phyloP scores from a whole-genome alignment of 2,329 filamentous ascomycete species.

The Penicillium sp. region DNA sequence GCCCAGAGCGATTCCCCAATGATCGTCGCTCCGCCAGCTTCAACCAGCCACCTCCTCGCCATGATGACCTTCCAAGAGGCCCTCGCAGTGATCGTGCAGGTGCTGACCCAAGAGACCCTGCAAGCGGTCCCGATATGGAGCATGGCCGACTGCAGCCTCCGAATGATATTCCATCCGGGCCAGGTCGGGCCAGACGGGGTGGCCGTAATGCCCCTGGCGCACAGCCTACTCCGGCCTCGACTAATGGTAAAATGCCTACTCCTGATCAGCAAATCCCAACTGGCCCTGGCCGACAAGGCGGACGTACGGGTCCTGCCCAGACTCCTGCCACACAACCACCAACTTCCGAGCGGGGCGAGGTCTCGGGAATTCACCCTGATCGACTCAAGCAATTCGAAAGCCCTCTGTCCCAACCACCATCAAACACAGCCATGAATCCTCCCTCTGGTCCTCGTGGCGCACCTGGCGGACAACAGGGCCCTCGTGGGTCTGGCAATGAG shows the following conservation, averaged over 20 bases:
- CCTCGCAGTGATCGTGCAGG: slow-evolving; percentile 50
- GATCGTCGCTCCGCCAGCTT: slow-evolving; percentile 36
- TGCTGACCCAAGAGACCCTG: slow-evolving; percentile 40
- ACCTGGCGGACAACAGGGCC: slow-evolving; percentile 38
- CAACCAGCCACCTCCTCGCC: slow-evolving; percentile 28
- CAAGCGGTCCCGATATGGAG: slow-evolving; percentile 42
- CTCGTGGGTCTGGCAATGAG: slow-evolving; percentile 38
- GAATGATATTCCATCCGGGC: slow-evolving; percentile 56
- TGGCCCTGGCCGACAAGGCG: slow-evolving; percentile 42
- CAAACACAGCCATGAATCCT: slow-evolving; percentile 22
- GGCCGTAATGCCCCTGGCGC: slow-evolving; percentile 30
- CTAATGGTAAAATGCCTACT: slow-evolving; percentile 23
- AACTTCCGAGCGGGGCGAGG: slow-evolving; percentile 35
- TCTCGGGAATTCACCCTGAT: slow-evolving; percentile 55
- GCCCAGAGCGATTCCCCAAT: slow-evolving; percentile 39
- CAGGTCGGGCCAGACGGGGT: slow-evolving; percentile 36
- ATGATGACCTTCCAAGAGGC: slow-evolving; percentile 54
- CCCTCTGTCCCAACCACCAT: slow-evolving; percentile 16
- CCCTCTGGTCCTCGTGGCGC: slow-evolving; percentile 45
- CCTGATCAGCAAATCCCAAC: slow-evolving; percentile 46
- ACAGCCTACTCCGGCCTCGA: slow-evolving; percentile 16
- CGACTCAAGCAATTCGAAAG: slow-evolving; percentile 46
- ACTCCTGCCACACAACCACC: slow-evolving; percentile 33
- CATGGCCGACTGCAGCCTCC: slow-evolving; percentile 49
- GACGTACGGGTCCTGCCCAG: slow-evolving; percentile 36